Base-by-base conservation (phyloP, 768 basidiomycete species). In the Strobilomyces echinocephalus region DNA sequence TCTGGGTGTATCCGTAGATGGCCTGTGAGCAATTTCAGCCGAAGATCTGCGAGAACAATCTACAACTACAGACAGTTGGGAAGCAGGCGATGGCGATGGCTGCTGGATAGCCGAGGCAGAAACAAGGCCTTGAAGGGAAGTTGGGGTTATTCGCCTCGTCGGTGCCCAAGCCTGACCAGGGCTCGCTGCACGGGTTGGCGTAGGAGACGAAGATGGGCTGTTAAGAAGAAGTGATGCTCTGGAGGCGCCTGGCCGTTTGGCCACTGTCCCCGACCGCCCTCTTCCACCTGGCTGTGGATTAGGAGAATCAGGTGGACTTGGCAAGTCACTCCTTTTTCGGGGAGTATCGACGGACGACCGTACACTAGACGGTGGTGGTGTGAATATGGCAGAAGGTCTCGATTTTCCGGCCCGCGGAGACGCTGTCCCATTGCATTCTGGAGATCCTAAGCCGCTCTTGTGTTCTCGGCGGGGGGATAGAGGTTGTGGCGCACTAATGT, bases 61-160 rank as follows among this genome's bases (percentile, higher is more conserved):
- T 59, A 67, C 36, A 60, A 69, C 60, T 59, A 67, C 36, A 60
- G 69, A 54, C 52, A 69, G 44, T 52, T 68, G 38, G 20, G 46
- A 35, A 49, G 24, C 35, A 39, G 55, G 43, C 26, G n/a, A n/a
- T n/a, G n/a, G n/a, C n/a, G n/a, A n/a, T 16, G 59, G 57, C 38
- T 81, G 69, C 58, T 80, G 77, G 2, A 81, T 76, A 3, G 79
- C 67, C 4, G 84, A 82, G 6, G 75, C 60, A 2, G 83, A 81
- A 7, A 73, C 64, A 18, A 77, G 60, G 28, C 76, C 74, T 54
- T 77, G 75, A 48, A 58, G 47, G 26, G 71, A 72, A 10, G 71
- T 69, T 36, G 75, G 75, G 28, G 76, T 75, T 14, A 73, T 69
- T 46, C 76, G 73, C 49, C 69, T 69, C 33, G 56, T 64, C 42